Evolutionary conservation across 345 rosid genomes (phyloP).

Genomic region (Arabis alpina): DNA sequence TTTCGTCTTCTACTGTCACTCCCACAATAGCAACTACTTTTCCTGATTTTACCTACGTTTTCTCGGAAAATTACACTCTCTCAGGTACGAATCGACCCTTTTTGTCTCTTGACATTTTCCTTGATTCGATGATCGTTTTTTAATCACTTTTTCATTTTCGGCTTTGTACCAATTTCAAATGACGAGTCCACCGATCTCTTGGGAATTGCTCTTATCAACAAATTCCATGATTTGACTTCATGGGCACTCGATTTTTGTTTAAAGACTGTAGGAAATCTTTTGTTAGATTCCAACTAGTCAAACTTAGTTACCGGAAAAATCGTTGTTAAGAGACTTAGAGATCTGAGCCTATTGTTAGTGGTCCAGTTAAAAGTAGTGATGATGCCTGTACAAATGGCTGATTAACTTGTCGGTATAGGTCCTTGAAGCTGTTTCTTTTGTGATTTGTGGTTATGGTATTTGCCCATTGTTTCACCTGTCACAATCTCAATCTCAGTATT

Average conservation of each 20-base stretch:
- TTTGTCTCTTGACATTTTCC: conserved; percentile 19
- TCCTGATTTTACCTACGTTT: conserved; percentile 31
- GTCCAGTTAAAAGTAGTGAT: conserved; percentile 14
- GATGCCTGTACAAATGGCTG: conserved; percentile 1
- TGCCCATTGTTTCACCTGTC: conserved; percentile 36
- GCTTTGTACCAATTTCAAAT: not conserved
- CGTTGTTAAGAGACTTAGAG: conserved; percentile 20
- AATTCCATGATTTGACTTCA: not conserved
- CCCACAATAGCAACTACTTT: conserved; percentile 35
- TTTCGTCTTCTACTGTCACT: conserved; percentile 39
- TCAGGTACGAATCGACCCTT: conserved; percentile 18
- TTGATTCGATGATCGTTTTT: conserved; percentile 21
- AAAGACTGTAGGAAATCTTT: not conserved
- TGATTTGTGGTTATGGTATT: conserved; percentile 3
- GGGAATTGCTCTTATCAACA: not conserved
- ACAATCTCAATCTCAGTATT: conserved; percentile 11
- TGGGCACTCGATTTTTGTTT: not conserved
- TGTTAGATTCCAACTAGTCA: not conserved
- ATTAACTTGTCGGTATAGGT: conserved; percentile 27
- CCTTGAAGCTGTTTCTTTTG: not conserved
- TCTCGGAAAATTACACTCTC: conserved; percentile 23
- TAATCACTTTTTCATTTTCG: not conserved
- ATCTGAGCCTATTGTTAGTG: conserved; percentile 34
- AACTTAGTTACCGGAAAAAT: conserved; percentile 2
- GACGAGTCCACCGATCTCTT: conserved; percentile 18